phyloP scores from a whole-genome alignment of 305 asterid species.

The Fraxinus ornus region DNA sequence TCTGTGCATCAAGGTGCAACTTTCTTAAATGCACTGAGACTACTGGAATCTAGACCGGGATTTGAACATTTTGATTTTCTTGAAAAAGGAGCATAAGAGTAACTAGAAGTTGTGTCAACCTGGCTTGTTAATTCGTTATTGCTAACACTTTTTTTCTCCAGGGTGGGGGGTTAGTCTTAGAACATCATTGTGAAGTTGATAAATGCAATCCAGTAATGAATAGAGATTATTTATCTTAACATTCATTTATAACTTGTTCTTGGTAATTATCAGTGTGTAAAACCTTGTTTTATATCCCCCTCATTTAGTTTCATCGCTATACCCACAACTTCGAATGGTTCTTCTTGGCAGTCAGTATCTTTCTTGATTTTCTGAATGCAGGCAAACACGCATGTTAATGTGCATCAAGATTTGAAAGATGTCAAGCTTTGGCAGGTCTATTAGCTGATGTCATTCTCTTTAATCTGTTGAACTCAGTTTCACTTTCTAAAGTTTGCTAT shows the following conservation, averaged over 20 bases:
- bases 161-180: neutral
- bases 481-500: conserved; percentile 18
- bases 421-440: conserved; percentile 99
- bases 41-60: neutral
- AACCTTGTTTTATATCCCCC: neutral
- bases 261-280: neutral
- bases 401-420: conserved; percentile 86
- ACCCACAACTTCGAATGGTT: conserved; percentile 5
- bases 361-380: conserved; percentile 37
- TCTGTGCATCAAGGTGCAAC: neutral
- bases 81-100: neutral
- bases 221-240: neutral
- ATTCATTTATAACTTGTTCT: neutral
- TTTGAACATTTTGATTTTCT: neutral
- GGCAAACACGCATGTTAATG: conserved; percentile 96
- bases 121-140: neutral
- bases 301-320: neutral
- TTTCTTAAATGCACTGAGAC: neutral
- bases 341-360: conserved; percentile 21
- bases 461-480: conserved; percentile 11
- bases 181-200: neutral
- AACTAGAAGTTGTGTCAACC: neutral
- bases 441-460: conserved; percentile 21
- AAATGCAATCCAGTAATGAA: neutral
- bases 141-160: neutral